phyloP scores from a whole-genome alignment of 352 stramenopile species.

The Pythium oligandrum region DNA sequence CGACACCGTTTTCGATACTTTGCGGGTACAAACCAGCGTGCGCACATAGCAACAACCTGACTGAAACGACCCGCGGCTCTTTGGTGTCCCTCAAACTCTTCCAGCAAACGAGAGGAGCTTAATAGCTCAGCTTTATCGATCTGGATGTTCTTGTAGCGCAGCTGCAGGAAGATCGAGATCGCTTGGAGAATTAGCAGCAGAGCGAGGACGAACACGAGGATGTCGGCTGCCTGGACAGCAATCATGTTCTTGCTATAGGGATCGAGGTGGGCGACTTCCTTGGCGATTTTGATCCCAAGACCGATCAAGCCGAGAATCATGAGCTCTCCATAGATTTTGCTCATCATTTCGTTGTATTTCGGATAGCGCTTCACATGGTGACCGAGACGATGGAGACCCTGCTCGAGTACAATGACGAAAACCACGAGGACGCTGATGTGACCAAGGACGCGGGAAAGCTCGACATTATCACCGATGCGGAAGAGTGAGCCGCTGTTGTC shows the following conservation, averaged over 20 bases:
- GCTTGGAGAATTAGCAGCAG: no score
- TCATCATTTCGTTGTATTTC: slow-evolving; percentile 67
- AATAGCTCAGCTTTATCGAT: no score
- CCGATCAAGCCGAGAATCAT: slow-evolving; percentile 27
- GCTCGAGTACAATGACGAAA: slow-evolving; percentile 45
- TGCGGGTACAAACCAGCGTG: no score
- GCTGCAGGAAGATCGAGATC: no score
- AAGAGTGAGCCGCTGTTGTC: slow-evolving; percentile 16
- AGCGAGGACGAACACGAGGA: slow-evolving; percentile 7
- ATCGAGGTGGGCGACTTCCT: slow-evolving; percentile 12
- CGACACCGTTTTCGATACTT: background rate
- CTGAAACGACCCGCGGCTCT: no score
- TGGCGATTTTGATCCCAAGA: slow-evolving; percentile 29
- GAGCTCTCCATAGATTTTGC: slow-evolving; percentile 32
- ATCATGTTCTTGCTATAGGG: slow-evolving; percentile 17
- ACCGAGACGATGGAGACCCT: slow-evolving; percentile 38
- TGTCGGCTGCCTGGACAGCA: slow-evolving; percentile 24
- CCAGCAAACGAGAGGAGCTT: slow-evolving; percentile 1
- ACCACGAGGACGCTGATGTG: slow-evolving; percentile 44
- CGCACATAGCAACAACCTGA: no score
- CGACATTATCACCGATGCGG: slow-evolving; percentile 38
- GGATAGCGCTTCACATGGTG: slow-evolving; percentile 39
- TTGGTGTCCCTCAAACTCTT: background rate
- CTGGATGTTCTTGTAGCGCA: no score
- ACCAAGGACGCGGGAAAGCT: slow-evolving; percentile 47